Evolutionary conservation across 2,329 filamentous ascomycete species (phyloP), one percentile per base, ranked within the genome.

Genomic region (Cordyceps cicadae): DNA sequence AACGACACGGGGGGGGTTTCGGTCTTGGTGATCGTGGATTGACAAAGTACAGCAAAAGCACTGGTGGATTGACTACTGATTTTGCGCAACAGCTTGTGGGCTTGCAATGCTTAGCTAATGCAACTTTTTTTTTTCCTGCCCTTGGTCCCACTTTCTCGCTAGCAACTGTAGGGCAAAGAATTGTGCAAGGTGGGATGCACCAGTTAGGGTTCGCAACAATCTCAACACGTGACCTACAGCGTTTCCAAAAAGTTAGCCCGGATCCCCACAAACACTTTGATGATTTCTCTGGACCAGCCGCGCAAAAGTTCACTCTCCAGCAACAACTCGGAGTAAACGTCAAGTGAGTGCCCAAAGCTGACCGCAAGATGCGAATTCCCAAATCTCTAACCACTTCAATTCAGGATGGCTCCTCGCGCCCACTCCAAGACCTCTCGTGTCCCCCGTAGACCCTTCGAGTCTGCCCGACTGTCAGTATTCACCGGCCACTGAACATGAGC

Each of bases 381-480:
- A 24, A 24, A 62, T 61, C 62, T 69, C 67, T 72, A 69, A 74
- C 67, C 67, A 37, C 21, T 63, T 52, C 60, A 59, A 62, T 60
- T 62, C 64, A 76, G 74, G 66, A 76, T 76, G 74, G 70, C 74
- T 72, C 74, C 74, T 63, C 74, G 74, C 77, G 89, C 88, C 73
- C 96, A 97, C 85, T 95, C 89, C 78, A 99, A 99, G 91, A 99
- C 94, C 86, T 95, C 95, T 80, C 96, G 96, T 89, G 92, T 96
- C 85, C 92, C 93, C 76, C 86, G 89, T 82, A 89, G 93, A 83
- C 93, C 94, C 77, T 97, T 96, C 87, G 94, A 97, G 90, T 93
- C 92, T 81, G 94, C 94, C 84, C 94, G 94, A 89, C 87, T 99
- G 94, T 97, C 89, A 90, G 93, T 96, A 87, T 74, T 81, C 81